Evolutionary conservation across 31 red algal species (phyloP), one percentile per base, ranked within the genome.

Genomic region (Odonthalia washingtoniensis): DNA sequence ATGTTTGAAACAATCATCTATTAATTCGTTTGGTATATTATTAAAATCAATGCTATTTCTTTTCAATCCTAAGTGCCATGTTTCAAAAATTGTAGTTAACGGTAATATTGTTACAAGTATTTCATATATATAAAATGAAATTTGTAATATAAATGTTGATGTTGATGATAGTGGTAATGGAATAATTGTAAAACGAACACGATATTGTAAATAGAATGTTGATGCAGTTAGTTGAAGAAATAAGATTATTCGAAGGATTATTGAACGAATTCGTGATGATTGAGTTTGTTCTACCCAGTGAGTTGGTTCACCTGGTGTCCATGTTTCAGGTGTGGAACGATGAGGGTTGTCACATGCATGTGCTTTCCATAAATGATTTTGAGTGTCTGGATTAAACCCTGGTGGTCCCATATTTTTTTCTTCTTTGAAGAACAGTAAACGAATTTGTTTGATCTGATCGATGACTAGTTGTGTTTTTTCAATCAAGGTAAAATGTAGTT

Each of bases 141-240:
- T 75, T 42, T 75, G 72, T 6, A 41, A 40, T 38, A 40, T 42
- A 26, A 41, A 75, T n/a, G 32, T 36, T 4, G 30, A n/a, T 36
- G 32, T 5, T 17, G 26, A 36, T n/a, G 0, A 41, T 36, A 38
- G 28, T 18, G 26, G 6, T 9, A 57, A 57, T 9, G 21, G 12
- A 36, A 27, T 44, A 53, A 80, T 62, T 34, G 77, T 80, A 44
- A 61, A 21, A 4, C 6, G 4, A n/a, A 61, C 18, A 21, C 42
- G 77, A 45, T 53, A 80, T 35, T 34, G 77, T 21, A 63, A 31
- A 45, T 80, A 80, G 46, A 45, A 28, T 35, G 61, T 80, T 32
- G 27, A 24, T 5, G 46, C 12, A n/a, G 61, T 24, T 9, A 62
- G 24, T 53, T 80, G 77, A 42, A 80, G 21, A 4, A 80, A 4